Percentiles rank a stretch among this genome's conserved stretches.
Evolutionary conservation across 306 rosid species (phyloP).

Genomic region (Dryas drummondii): DNA sequence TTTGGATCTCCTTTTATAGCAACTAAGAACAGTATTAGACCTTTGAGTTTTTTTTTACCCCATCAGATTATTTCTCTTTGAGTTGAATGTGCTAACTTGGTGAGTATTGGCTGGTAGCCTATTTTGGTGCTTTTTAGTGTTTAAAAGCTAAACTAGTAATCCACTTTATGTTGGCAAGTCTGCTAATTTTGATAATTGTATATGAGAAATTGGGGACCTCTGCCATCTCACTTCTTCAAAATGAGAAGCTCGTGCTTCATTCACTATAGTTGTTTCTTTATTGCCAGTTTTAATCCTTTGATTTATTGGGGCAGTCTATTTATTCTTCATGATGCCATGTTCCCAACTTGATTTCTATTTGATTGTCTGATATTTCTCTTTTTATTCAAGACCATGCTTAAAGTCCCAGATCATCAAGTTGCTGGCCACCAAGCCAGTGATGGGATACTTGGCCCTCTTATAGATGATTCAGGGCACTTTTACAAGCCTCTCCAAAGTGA

Average conservation of each 20-base stretch:
- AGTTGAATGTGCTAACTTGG: background rate
- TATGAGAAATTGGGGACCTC: background rate
- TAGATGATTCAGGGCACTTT: constrained; percentile 72
- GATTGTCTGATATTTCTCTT: constrained; percentile 4
- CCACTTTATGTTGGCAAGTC: background rate
- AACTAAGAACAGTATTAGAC: background rate
- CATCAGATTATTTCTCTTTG: background rate
- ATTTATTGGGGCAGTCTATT: background rate
- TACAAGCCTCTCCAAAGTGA: constrained; percentile 79
- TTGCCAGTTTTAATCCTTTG: background rate
- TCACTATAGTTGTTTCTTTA: background rate
- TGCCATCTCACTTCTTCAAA: background rate
- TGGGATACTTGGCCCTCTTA: constrained; percentile 70
- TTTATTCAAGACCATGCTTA: constrained; percentile 47
- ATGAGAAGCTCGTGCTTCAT: background rate
- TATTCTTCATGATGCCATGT: background rate
- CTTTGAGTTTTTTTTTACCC: background rate
- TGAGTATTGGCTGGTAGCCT: background rate
- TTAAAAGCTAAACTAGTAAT: background rate
- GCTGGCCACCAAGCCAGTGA: constrained; percentile 67
- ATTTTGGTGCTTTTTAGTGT: background rate
- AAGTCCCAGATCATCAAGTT: constrained; percentile 83
- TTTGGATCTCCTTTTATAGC: background rate
- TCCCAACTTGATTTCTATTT: background rate
- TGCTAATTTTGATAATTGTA: background rate